Percentiles rank a stretch among this genome's conserved stretches.
Conservation (phyloP, 2,329 filamentous ascomycete genomes). For the Penicillium olsonii region DNA sequence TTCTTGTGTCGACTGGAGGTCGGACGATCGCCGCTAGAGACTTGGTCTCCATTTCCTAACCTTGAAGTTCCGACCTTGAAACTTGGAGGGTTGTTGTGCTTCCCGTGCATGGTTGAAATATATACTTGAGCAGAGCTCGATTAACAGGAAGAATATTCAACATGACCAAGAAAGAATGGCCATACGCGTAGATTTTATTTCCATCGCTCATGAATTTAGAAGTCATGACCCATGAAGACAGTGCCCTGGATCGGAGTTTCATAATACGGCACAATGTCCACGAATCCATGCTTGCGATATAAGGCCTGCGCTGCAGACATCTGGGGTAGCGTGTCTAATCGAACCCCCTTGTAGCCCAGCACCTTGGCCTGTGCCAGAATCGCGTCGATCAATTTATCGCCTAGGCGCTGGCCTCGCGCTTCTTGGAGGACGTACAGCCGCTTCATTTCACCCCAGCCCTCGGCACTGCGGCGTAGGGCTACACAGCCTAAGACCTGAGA, state of each 20-base stretch:
- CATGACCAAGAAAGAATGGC: neutral
- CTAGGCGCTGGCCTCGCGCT: conserved; percentile 53
- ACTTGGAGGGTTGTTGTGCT: no score
- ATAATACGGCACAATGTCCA: conserved; percentile 56
- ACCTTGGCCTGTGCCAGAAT: conserved; percentile 49
- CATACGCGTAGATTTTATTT: neutral
- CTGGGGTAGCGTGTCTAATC: conserved; percentile 56
- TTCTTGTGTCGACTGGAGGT: neutral
- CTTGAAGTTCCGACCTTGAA: no score
- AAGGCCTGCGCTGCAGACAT: conserved; percentile 55
- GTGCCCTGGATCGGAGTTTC: conserved; percentile 57
- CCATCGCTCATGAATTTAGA: neutral
- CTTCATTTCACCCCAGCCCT: conserved; percentile 56
- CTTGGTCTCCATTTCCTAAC: no score
- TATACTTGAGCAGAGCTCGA: no score
- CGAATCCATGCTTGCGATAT: conserved; percentile 56
- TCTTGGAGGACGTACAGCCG: conserved; percentile 55
- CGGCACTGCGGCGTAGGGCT: conserved; percentile 44
- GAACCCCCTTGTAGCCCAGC: conserved; percentile 54
- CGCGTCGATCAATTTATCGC: conserved; percentile 48
- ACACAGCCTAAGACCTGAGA: conserved; percentile 50
- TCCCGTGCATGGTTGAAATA: no score
- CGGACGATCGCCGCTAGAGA: no score
- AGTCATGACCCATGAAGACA: conserved; percentile 49
- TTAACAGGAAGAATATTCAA: no score